Conservation (phyloP, 2,329 filamentous ascomycete species). For the Triangularia setosa region DNA sequence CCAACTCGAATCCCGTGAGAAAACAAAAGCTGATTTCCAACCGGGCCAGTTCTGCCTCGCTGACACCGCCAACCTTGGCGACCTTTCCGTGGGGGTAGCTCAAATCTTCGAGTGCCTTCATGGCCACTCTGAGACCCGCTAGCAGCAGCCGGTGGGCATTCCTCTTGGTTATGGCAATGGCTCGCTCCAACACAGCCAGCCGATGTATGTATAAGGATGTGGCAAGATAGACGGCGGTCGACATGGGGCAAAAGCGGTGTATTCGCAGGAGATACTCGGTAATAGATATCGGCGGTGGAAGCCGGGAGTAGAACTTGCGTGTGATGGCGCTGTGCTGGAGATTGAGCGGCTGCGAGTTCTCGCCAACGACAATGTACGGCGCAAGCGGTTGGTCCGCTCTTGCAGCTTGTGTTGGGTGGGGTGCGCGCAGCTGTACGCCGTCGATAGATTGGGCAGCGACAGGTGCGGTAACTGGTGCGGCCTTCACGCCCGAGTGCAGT, state of each 20-base stretch:
- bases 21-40: slow-evolving; percentile 90
- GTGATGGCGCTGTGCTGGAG: slow-evolving; percentile 82
- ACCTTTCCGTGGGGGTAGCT: slow-evolving; percentile 82
- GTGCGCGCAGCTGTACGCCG: slow-evolving; percentile 47
- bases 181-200: slow-evolving; percentile 70
- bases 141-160: slow-evolving; percentile 86
- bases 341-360: slow-evolving; percentile 67
- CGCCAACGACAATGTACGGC: slow-evolving; percentile 61
- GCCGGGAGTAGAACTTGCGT: slow-evolving; percentile 89
- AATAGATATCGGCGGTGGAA: slow-evolving; percentile 75
- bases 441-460: slow-evolving; percentile 42
- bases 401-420: slow-evolving; percentile 5
- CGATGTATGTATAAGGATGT: slow-evolving; percentile 84
- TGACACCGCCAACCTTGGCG: slow-evolving; percentile 84
- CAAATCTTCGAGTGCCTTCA: slow-evolving; percentile 92
- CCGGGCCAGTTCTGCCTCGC: slow-evolving; percentile 72
- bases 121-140: slow-evolving; percentile 79
- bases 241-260: slow-evolving; percentile 90
- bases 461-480: background rate
- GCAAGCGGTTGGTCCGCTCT: slow-evolving; percentile 29
- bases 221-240: slow-evolving; percentile 87
- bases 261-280: slow-evolving; percentile 82
- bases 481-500: slow-evolving; percentile 5
- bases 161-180: slow-evolving; percentile 74
- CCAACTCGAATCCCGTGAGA: slow-evolving; percentile 77